Conservation (phyloP, 768 basidiomycete species). For the Punctularia strigosozonata region DNA sequence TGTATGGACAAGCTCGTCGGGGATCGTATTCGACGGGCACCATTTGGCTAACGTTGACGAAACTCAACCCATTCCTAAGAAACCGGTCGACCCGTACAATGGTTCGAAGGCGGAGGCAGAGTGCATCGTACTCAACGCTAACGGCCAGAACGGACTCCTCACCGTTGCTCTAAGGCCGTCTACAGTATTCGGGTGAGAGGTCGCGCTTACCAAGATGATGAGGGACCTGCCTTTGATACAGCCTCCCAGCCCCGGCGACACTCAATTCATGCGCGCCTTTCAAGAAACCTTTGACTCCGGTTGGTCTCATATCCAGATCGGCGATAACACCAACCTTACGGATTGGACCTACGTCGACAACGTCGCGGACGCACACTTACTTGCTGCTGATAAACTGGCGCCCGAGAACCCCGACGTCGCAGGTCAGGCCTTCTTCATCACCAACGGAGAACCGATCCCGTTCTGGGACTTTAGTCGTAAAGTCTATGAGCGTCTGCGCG, state of each 20-base stretch:
- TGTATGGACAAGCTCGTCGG: neutral
- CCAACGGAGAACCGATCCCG: constrained; percentile 37
- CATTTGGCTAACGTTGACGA: neutral
- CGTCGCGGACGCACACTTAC: constrained; percentile 36
- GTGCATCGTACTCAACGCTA: neutral
- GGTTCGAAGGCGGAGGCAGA: neutral
- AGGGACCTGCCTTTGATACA: neutral
- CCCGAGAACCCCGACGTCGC: constrained; percentile 21
- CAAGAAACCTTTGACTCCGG: neutral
- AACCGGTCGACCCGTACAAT: neutral
- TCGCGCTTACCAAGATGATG: too few species aligned
- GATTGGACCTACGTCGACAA: constrained; percentile 44
- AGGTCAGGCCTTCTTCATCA: constrained; percentile 39
- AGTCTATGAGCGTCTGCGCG: neutral
- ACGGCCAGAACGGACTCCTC: neutral
- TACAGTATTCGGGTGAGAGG: neutral
- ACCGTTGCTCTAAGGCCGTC: neutral
- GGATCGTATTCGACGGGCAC: neutral
- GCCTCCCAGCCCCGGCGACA: neutral
- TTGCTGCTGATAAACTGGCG: constrained; percentile 30
- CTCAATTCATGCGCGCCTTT: too few species aligned
- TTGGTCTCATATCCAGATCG: constrained; percentile 7
- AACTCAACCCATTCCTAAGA: neutral
- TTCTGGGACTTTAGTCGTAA: constrained; percentile 29
- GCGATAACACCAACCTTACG: constrained; percentile 31